Percentiles rank a stretch among this genome's conserved stretches.
Evolutionary conservation across 2,329 filamentous ascomycete genomes (phyloP).

Genomic region (Aspergillus sp.): DNA sequence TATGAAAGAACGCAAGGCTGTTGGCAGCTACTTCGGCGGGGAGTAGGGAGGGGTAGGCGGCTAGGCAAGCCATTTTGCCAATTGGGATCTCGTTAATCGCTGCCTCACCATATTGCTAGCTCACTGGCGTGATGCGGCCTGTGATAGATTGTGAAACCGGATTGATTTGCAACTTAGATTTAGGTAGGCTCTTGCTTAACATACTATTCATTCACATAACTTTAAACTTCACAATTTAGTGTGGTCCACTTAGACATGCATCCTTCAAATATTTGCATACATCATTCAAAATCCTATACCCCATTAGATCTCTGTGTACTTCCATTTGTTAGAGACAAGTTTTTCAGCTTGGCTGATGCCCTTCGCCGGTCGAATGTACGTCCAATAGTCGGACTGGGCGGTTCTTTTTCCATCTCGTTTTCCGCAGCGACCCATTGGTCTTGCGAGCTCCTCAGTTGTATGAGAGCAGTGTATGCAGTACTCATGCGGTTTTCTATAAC

Average conservation of each 20-base stretch:
- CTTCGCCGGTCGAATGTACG: neutral
- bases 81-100: too few relatives aligned
- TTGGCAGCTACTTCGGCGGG: too few relatives aligned
- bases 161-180: neutral
- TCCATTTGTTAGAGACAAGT: neutral
- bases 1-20: too few relatives aligned
- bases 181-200: too few relatives aligned
- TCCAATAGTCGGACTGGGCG: slow-evolving; percentile 3
- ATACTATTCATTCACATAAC: neutral
- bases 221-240: neutral
- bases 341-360: neutral
- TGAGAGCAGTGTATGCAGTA: neutral
- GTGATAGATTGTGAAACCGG: neutral
- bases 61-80: too few relatives aligned
- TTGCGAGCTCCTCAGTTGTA: neutral
- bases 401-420: neutral
- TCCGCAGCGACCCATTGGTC: neutral
- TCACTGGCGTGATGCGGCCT: too few relatives aligned
- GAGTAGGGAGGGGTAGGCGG: too few relatives aligned
- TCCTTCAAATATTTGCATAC: neutral
- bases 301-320: neutral
- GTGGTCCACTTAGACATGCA: neutral
- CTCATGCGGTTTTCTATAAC: slow-evolving; percentile 3
- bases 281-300: neutral
- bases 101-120: too few relatives aligned